phyloP scores from a whole-genome alignment of 2,329 filamentous ascomycete genomes.

The Colletotrichum melonis region DNA sequence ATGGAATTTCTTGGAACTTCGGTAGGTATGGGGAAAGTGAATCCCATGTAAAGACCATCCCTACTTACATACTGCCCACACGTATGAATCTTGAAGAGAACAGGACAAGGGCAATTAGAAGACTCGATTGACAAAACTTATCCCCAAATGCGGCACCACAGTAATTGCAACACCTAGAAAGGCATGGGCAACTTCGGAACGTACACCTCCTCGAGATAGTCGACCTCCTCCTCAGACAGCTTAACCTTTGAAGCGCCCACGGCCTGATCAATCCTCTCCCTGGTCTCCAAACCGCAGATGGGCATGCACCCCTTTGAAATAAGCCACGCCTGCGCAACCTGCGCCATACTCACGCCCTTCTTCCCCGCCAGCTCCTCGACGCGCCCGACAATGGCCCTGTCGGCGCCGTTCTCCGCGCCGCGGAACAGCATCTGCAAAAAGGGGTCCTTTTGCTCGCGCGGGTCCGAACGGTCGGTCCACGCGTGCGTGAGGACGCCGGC shows the following conservation, averaged over 20 bases:
- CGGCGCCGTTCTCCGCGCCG: neutral
- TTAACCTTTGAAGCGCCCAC: neutral
- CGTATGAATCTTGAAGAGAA: neutral
- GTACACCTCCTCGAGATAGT: conserved; percentile 21
- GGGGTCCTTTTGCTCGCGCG: conserved; percentile 6
- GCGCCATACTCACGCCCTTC: conserved; percentile 23
- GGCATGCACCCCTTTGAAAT: conserved; percentile 23
- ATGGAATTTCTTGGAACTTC: neutral
- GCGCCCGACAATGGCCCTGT: conserved; percentile 16
- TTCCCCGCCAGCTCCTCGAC: conserved; percentile 17
- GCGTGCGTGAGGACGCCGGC: conserved; percentile 28
- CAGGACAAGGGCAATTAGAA: too few species aligned
- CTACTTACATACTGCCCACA: neutral
- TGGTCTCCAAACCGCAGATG: conserved; percentile 20
- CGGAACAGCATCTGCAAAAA: conserved; percentile 27
- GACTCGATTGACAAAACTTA: neutral
- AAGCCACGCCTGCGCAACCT: conserved; percentile 26
- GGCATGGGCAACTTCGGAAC: conserved; percentile 11
- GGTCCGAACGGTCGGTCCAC: conserved; percentile 22
- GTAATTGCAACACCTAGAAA: neutral
- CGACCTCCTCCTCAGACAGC: conserved; percentile 1
- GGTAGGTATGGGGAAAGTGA: neutral
- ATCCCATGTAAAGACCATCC: neutral
- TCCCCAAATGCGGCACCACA: neutral
- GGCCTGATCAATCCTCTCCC: conserved; percentile 31